phyloP scores from a whole-genome alignment of 495 filamentous ascomycete genomes.

The Hypoxylon intermedium region DNA sequence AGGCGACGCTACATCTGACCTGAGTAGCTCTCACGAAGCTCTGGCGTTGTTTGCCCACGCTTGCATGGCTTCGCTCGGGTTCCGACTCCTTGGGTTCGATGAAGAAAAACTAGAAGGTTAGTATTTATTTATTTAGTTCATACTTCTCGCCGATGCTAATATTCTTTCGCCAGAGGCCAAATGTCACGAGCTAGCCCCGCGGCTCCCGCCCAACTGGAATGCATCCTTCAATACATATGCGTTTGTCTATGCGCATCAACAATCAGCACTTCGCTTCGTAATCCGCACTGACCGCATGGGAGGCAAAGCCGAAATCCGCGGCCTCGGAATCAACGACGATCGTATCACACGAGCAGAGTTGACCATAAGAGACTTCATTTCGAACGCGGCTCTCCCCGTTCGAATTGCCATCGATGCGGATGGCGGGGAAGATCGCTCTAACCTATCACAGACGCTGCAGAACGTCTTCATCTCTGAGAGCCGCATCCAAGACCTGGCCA shows the following conservation, averaged over 20 bases:
- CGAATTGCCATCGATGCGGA: constrained; percentile 50
- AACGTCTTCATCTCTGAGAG: constrained; percentile 75
- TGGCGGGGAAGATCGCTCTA: constrained; percentile 52
- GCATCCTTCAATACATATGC: constrained; percentile 66
- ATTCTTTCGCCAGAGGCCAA: constrained; percentile 46
- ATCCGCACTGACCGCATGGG: constrained; percentile 83
- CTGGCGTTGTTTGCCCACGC: constrained; percentile 85
- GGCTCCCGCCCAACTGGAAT: constrained; percentile 85
- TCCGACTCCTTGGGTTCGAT: constrained; percentile 80
- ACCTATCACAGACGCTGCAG: constrained; percentile 57
- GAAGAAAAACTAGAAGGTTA: constrained; percentile 68
- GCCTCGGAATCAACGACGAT: constrained; percentile 78
- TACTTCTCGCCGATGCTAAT: constrained; percentile 2
- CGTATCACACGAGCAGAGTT: constrained; percentile 80
- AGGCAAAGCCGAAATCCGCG: constrained; percentile 81
- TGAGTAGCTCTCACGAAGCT: constrained; percentile 83
- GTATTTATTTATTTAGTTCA: constrained; percentile 56
- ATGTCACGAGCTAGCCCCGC: constrained; percentile 53
- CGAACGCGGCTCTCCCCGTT: constrained; percentile 53
- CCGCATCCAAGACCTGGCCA: constrained; percentile 72
- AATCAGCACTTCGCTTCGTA: constrained; percentile 85
- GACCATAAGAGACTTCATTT: constrained; percentile 77
- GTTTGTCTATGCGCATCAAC: constrained; percentile 89
- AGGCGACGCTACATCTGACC: constrained; percentile 59
- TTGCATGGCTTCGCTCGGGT: constrained; percentile 79